A percentile compares a stretch with the other conserved stretches of the same genome.
Conservation (phyloP, 1,284 basidiomycete genomes). For the Boletus mariae region DNA sequence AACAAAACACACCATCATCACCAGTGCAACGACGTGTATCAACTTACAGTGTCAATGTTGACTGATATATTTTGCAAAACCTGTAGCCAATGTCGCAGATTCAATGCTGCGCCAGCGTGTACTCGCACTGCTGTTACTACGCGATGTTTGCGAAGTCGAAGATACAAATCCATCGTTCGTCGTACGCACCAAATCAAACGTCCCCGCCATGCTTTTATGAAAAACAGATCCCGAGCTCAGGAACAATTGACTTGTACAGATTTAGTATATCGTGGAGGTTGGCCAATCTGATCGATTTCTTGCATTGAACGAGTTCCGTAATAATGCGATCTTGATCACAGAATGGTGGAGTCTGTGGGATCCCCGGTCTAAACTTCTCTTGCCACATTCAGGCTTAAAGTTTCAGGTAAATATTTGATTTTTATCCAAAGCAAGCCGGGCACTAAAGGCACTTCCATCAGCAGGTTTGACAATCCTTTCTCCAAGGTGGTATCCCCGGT, state of each 20-base stretch:
- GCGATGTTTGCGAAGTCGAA: not conserved
- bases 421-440: slow-evolving; percentile 4
- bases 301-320: slow-evolving; percentile 16
- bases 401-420: slow-evolving; percentile 7
- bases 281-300: slow-evolving; percentile 19
- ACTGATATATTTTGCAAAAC: not conserved
- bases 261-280: slow-evolving; percentile 5
- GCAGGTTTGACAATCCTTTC: slow-evolving; percentile 28
- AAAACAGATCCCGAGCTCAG: not conserved
- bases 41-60: not conserved
- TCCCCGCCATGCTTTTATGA: not conserved
- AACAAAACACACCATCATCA: not conserved
- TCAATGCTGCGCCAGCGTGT: not conserved
- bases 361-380: slow-evolving; percentile 9
- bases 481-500: slow-evolving; percentile 15
- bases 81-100: not conserved
- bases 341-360: too few relatives aligned
- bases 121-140: not conserved
- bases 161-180: not conserved
- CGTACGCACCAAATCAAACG: not conserved
- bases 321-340: slow-evolving; percentile 5
- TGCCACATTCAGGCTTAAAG: slow-evolving; percentile 5
- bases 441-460: slow-evolving; percentile 11
- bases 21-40: not conserved
- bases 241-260: slow-evolving; percentile 6